These are phyloP conservation scores for Amanita phalloides DNA, from an alignment of 768 basidiomycete genomes.

Conservation along the genomic window DNA sequence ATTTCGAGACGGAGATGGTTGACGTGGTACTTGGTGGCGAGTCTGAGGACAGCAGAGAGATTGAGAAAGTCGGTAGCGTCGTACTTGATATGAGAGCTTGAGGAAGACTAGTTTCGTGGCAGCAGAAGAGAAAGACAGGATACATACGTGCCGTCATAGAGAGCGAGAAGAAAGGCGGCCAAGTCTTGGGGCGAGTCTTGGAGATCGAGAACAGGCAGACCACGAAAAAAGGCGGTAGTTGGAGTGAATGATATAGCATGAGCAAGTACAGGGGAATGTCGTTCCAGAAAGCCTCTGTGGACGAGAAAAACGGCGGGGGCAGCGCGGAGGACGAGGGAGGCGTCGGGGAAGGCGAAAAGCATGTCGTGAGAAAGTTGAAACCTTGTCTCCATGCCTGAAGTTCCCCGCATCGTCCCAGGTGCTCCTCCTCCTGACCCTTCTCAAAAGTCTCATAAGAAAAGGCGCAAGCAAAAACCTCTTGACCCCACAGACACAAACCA, in stretches of 20 bases:
- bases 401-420: conserved; percentile 59
- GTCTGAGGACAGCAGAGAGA: conserved; percentile 45
- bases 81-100: conserved; percentile 36
- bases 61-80: conserved; percentile 39
- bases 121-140: background rate
- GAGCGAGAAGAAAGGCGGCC: conserved; percentile 43
- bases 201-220: conserved; percentile 42
- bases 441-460: conserved; percentile 65
- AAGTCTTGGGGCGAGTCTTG: conserved; percentile 48
- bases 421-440: conserved; percentile 53
- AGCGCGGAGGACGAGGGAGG: conserved; percentile 58
- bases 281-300: conserved; percentile 52
- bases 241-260: conserved; percentile 24
- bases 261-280: conserved; percentile 46
- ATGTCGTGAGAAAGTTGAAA: conserved; percentile 1
- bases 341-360: conserved; percentile 25
- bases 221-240: conserved; percentile 34
- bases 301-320: conserved; percentile 62
- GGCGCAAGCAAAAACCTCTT: conserved; percentile 36
- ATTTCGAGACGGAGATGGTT: conserved; percentile 46
- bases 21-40: conserved; percentile 57
- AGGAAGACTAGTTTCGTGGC: background rate
- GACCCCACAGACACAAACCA: conserved; percentile 4
- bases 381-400: conserved; percentile 21
- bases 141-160: conserved; percentile 67